Evolutionary conservation across 495 filamentous ascomycete genomes (phyloP), one percentile per base, ranked within the genome.

Genomic region (Penicillium riverlandense): DNA sequence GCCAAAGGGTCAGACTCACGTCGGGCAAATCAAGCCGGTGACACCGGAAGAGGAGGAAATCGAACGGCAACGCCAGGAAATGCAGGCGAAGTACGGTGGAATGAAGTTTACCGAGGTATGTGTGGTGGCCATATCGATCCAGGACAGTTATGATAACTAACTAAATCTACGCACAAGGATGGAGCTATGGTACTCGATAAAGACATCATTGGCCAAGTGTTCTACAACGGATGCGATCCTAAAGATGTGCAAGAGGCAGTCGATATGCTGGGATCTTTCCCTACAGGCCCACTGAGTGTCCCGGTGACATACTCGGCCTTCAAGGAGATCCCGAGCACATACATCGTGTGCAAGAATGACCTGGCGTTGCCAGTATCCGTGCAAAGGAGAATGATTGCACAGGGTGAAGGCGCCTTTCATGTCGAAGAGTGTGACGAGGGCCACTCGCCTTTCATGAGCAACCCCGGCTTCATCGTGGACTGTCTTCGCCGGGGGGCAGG

Each of bases 261-360:
- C 6, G 40, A 38, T 14, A 31, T 60, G 27, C 32, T 63, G 4
- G 57, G 57, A 8, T 56, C 59, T 11, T 60, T 54, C n/a, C 59
- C 59, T 0, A 2, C 36, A 0, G 59, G 49, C 3, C 59, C 57
- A 6, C 32, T 63, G 29, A 11, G 38, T 27, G 59, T 63, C 9
- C 59, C 59, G 8, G 59, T 47, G 0, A 63, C 59, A 0, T 63
- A 60, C 30, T 50, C 59, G 11, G 57, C 59, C 2, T 63, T 52
- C 28, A 29, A 37, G 2, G 59, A 57, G 33, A 59, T 60, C 27
- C 57, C 59, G 6, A 57, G 55, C 34, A 62, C 62, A 11, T 69
- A 66, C 43, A 53, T 67, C 13, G 50, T 59, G 15, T 69, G 62
- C 41, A 50, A 57, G 35, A 54, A 66, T 22, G 67, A 71, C 27